A percentile compares a stretch with the other conserved stretches of the same genome.
These are phyloP conservation scores for Podila clonocystis DNA, from an alignment of 192 early-diverging fungal genomes.

Conservation along the genomic window DNA sequence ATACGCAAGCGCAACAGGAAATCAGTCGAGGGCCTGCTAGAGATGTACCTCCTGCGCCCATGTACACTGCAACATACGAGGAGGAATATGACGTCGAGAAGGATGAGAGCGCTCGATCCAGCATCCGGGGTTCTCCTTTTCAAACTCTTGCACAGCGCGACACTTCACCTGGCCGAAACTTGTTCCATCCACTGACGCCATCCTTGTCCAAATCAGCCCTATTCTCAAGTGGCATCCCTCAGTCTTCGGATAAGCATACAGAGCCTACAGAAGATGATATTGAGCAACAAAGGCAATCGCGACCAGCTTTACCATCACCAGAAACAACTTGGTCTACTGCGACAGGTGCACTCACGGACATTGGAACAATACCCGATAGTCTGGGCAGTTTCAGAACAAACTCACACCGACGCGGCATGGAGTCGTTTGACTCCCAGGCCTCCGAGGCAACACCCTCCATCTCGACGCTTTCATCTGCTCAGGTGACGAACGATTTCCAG, in stretches of 20 bases:
- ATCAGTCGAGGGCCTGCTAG: too few species aligned
- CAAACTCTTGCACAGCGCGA: not conserved
- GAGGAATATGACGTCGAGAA: constrained; percentile 38
- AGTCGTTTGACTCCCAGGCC: constrained; percentile 22
- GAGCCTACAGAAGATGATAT: not conserved
- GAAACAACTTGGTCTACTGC: constrained; percentile 22
- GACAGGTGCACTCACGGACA: constrained; percentile 8
- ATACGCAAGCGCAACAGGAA: too few species aligned
- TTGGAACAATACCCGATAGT: constrained; percentile 21
- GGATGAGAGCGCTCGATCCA: constrained; percentile 22
- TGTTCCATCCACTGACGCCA: not conserved
- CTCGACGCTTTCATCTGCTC: constrained; percentile 21
- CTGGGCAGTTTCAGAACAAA: constrained; percentile 6
- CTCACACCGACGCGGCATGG: not conserved
- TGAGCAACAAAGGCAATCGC: not conserved
- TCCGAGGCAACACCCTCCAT: constrained; percentile 9
- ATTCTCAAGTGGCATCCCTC: not conserved
- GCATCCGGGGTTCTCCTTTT: constrained; percentile 14
- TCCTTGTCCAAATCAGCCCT: not conserved
- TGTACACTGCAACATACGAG: constrained; percentile 26
- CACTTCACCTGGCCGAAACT: not conserved
- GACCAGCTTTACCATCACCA: not conserved
- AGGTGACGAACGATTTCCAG: constrained; percentile 8
- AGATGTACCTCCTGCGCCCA: constrained; percentile 3
- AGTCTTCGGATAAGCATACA: not conserved